Base-by-base conservation (phyloP, 768 basidiomycete species). In the Strobilomyces dryophilus region DNA sequence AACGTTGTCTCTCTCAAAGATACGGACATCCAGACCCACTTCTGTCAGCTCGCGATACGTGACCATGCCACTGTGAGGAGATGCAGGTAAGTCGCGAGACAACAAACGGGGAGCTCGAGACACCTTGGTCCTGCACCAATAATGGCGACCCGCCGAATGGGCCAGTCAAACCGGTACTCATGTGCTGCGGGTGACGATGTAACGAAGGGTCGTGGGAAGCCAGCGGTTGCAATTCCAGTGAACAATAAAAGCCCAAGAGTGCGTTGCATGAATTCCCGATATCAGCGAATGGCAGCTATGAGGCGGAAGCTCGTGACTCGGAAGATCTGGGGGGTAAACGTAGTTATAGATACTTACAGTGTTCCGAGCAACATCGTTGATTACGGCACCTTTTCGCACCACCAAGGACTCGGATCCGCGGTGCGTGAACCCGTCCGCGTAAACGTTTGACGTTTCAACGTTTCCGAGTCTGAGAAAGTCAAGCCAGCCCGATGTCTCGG, bases 51-150 rank as follows among this genome's bases (percentile, higher is more conserved):
- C 53, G 4, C 35, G 50, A 21, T 52, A 61, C 26, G 60, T 53
- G 8, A 47, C 27, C 17, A 61, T 9, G 5, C 52, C 60, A 29
- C 60, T 61, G 27, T 12, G n/a, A n/a, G n/a, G n/a, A n/a, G n/a
- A n/a, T n/a, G n/a, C n/a, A 37, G 8, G 34, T 47, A 35, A 60
- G 47, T 10, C 1, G 7, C 8, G n/a, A 21, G 24, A 32, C 11
- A 9, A 41, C 7, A 18, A 20, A 6, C 27, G 21, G 9, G 27
- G 11, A 14, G 7, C 17, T n/a, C 2, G 15, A 7, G 14, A 41
- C 9, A 61, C 60, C 59, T 47, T 45, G 59, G 55, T 4, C 60
- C 60, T 14, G 60, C 60, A 2, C 60, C 60, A 7, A 61, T 47
- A 27, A 54, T 18, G 6, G 52, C 60, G n/a, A 61, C 59, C 47